phyloP scores from a whole-genome alignment of 805 yeast species.

The Sugiyamaella americana region DNA sequence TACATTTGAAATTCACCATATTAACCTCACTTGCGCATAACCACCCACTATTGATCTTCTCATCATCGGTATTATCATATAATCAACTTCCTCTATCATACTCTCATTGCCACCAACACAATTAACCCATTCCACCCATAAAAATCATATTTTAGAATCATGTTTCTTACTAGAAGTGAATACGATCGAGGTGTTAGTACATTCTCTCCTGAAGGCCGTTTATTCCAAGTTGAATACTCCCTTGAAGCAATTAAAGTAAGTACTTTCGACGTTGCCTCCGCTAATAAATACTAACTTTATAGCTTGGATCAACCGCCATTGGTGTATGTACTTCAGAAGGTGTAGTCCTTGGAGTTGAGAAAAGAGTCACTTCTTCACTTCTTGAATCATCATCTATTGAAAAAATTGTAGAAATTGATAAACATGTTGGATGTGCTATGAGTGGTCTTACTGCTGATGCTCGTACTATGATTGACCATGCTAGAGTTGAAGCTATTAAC shows the following conservation, averaged over 20 bases:
- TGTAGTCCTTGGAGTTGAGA: slow-evolving; percentile 93
- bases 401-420: slow-evolving; percentile 90
- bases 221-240: slow-evolving; percentile 97
- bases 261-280: background rate
- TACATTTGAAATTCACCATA: too few relatives aligned
- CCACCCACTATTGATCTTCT: too few relatives aligned
- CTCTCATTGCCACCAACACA: too few relatives aligned
- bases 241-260: slow-evolving; percentile 87
- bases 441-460: slow-evolving; percentile 98
- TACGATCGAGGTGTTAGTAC: slow-evolving; percentile 99
- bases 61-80: too few relatives aligned
- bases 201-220: slow-evolving; percentile 97
- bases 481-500: slow-evolving; percentile 75
- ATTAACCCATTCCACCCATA: too few relatives aligned
- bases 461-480: slow-evolving; percentile 96
- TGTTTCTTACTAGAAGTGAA: slow-evolving; percentile 99
- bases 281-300: background rate
- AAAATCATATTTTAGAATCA: slow-evolving; percentile 33
- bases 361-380: slow-evolving; percentile 87
- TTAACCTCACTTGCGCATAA: too few relatives aligned
- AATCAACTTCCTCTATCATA: too few relatives aligned
- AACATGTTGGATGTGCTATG: slow-evolving; percentile 97
- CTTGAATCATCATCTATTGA: slow-evolving; percentile 91
- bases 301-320: slow-evolving; percentile 92
- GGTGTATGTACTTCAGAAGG: slow-evolving; percentile 96